Base-by-base conservation (phyloP, 1,139 yeast genomes). In the Kodamaea ohmeri region DNA sequence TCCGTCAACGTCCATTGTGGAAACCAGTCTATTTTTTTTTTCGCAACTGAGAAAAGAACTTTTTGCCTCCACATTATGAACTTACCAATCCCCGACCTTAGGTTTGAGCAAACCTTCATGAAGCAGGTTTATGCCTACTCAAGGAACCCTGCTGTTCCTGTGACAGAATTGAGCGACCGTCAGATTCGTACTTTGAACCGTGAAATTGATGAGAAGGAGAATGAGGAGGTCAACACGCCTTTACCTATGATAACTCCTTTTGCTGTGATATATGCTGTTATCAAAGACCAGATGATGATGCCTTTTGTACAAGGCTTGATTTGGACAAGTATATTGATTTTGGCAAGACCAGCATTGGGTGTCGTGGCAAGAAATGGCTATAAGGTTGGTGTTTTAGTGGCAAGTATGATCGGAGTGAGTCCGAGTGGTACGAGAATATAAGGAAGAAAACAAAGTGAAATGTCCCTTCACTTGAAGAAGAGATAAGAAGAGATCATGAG, bases 211-310 rank as follows among this genome's bases (percentile, higher is more conserved):
- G 42, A 41, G 16, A 52, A 53, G 31, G 62, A 58, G 42, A 52
- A 52, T 32, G 39, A 44, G 9, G 47, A 46, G 26, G 36, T 48
- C 8, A 50, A 45, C 18, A 26, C 24, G 6, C 75, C 73, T 7
- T 49, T 62, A 13, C 56, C 58, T 7, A 60, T 61, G 12, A 65
- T 77, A 19, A 71, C 82, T 0, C 76, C 77, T 1, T 52, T 58
- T 2, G 63, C 75, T 0, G 73, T 80, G 6, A 47, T 68, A 0
- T 77, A 76, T 49, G 83, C 86, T 1, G 60, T 84, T 0, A 35
- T 81, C 7, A 75, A 75, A 44, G 90, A 83, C 51, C 83, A 82
- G 44, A 52, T 84, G 2, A 12, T 83, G n/a, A 74, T 83, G 80
- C 92, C 92, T 1, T 67, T 84, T 27, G 17, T 71, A 13, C 76